Base-by-base conservation (phyloP, 2,329 filamentous ascomycete genomes). In the Colletotrichum echinochloae region DNA sequence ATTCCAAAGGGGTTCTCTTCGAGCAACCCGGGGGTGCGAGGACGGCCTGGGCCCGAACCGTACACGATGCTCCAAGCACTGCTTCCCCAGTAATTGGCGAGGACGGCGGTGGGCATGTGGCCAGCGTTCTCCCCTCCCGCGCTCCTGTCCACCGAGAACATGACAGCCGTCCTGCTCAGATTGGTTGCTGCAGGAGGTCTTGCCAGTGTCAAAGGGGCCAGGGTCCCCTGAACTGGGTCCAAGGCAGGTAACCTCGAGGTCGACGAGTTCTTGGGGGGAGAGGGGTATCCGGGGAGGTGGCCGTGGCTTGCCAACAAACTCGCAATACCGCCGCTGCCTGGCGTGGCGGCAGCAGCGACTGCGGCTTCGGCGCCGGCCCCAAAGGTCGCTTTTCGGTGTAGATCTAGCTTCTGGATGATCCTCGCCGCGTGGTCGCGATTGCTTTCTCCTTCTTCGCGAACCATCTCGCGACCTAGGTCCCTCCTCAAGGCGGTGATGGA, bases 1-100 rank as follows among this genome's bases (percentile, higher is more conserved):
- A 83, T 77, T 20, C 81, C 83, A n/a, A 83, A 79, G 28, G 81
- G 80, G 49, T 83, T 81, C 60, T 82, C 81, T 9, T 82, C 80
- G 37, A 59, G 61, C 52, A 51, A 72, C 44, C 64, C 71, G 9
- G 72, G 72, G 28, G 70, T 72, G 7, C 66, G 41, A 33, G 72
- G 70, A 23, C 62, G 68, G 20, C 70, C 72, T 28, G 75, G 74
- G 12, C 73, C 71, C 12, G 76, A 73, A 11, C 75, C 75, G 66
- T 81, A 81, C 41, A 79, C 75, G 0, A 78, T 75, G 52, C 78
- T 81, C 93, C 94, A 97, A 56, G 94, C 91, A 66, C 90, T 92
- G 76, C 91, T 97, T 60, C 95, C 95, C 95, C 95, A 98, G 66
- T 97, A 88, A 78, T 98, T 98, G 39, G 95, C 95, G 84, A 97